A percentile compares a stretch with the other conserved stretches of the same genome.
Conservation (phyloP, 164 flowering plant genomes). For the Nelumbo lutea region DNA sequence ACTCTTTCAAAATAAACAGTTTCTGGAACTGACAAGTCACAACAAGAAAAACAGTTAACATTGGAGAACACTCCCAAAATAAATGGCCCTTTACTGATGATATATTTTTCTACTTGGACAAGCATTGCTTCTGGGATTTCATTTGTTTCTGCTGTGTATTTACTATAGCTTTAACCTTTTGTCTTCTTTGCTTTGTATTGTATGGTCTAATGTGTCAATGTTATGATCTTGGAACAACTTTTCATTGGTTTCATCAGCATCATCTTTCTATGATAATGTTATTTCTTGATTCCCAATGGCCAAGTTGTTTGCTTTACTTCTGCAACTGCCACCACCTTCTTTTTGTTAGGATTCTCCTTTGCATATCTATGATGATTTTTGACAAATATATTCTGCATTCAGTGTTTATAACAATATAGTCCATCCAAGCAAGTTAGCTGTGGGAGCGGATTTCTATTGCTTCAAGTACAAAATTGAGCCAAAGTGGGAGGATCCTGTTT, state of each 20-base stretch:
- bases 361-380: background rate
- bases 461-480: conserved; percentile 89
- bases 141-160: background rate
- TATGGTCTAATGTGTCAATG: background rate
- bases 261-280: background rate
- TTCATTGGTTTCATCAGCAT: background rate
- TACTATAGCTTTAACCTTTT: background rate
- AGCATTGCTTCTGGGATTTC: background rate
- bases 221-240: background rate
- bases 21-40: too few relatives aligned
- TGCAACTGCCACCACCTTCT: background rate
- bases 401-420: conserved; percentile 84
- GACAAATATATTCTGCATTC: conserved; percentile 12
- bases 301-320: background rate
- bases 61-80: too few relatives aligned
- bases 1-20: too few relatives aligned
- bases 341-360: background rate
- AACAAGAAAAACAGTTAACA: too few relatives aligned
- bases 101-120: background rate
- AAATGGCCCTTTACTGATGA: background rate
- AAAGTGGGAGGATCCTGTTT: conserved; percentile 96
- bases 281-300: background rate
- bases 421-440: conserved; percentile 78
- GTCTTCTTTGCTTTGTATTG: background rate
- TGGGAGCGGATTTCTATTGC: conserved; percentile 72